A percentile compares a stretch with the other conserved stretches of the same genome.
Evolutionary conservation across 139 green algal genomes (phyloP).

Genomic region (Dunaliella sp.): DNA sequence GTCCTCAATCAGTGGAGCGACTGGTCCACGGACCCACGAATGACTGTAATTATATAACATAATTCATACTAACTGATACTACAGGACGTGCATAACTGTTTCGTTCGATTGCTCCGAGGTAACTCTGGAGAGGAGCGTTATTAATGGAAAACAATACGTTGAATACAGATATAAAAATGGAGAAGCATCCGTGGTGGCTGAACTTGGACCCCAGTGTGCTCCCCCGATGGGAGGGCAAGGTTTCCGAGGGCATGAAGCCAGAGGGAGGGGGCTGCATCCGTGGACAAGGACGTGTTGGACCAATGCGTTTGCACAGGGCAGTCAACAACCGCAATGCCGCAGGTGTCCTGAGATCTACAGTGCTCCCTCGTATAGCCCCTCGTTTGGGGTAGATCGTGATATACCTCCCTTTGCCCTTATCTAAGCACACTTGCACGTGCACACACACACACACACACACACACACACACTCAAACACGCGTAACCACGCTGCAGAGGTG

Average conservation of each 20-base stretch:
- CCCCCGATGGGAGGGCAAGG: neutral
- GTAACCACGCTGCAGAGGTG: neutral
- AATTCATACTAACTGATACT: too few relatives aligned
- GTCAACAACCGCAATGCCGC: conserved; percentile 66
- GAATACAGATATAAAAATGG: neutral
- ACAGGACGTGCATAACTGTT: too few relatives aligned
- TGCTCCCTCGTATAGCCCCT: neutral
- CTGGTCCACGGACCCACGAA: too few relatives aligned
- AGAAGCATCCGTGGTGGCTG: conserved; percentile 7
- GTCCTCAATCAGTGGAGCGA: too few relatives aligned
- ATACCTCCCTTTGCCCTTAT: neutral
- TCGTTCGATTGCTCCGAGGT: too few relatives aligned
- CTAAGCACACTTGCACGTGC: neutral
- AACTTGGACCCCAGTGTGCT: neutral
- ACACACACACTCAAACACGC: neutral
- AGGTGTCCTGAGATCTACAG: conserved; percentile 29
- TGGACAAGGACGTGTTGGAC: conserved; percentile 73
- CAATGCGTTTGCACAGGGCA: conserved; percentile 80
- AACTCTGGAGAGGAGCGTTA: too few relatives aligned
- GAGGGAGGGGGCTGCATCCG: conserved; percentile 84
- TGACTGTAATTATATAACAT: too few relatives aligned
- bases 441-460: neutral
- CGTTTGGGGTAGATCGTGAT: neutral
- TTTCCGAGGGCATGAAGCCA: conserved; percentile 75
- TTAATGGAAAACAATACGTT: too few relatives aligned